Evolutionary conservation across 768 basidiomycete genomes (phyloP).

Genomic region (Termitomyces sp.): DNA sequence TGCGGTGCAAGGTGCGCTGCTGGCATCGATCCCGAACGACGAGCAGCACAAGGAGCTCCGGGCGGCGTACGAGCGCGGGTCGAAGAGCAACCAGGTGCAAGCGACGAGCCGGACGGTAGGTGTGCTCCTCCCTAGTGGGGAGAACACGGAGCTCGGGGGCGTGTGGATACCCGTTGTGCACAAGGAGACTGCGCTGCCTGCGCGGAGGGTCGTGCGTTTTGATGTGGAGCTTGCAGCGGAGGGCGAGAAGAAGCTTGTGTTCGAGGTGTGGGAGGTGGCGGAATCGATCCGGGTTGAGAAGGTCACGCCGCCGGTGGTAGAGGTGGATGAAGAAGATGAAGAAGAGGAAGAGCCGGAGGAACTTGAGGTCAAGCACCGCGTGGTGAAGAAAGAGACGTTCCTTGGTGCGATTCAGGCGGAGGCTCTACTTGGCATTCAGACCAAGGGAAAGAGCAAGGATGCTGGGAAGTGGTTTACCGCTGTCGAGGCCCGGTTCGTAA

Average conservation of each 20-base stretch:
- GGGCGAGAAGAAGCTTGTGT: conserved; percentile 43
- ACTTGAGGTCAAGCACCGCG: conserved; percentile 60
- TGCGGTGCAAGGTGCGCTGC: conserved; percentile 65
- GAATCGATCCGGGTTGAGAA: conserved; percentile 66
- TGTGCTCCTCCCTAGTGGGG: conserved; percentile 54
- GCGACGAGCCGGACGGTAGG: conserved; percentile 64
- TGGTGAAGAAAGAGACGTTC: conserved; percentile 48
- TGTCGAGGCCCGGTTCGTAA: conserved; percentile 42
- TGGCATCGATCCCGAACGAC: conserved; percentile 44
- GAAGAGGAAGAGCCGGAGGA: conserved; percentile 58
- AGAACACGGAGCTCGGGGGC: conserved; percentile 48
- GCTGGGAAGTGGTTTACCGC: conserved; percentile 46
- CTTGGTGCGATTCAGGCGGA: conserved; percentile 41
- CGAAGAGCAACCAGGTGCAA: conserved; percentile 37
- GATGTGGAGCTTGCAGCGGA: conserved; percentile 47
- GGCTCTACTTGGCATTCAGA: conserved; percentile 36
- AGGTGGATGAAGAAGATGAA: conserved; percentile 28
- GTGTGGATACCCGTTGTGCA: conserved; percentile 62
- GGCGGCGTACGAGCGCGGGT: conserved; percentile 38
- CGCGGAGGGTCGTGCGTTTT: conserved; percentile 54
- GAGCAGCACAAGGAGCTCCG: conserved; percentile 48
- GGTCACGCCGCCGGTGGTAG: conserved; percentile 41
- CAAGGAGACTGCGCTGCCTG: conserved; percentile 70
- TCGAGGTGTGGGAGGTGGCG: conserved; percentile 77
- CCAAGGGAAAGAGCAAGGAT: conserved; percentile 33